These are phyloP conservation scores for Thielaviopsis punctulata DNA, from an alignment of 2,329 filamentous ascomycete species.

Conservation along the genomic window DNA sequence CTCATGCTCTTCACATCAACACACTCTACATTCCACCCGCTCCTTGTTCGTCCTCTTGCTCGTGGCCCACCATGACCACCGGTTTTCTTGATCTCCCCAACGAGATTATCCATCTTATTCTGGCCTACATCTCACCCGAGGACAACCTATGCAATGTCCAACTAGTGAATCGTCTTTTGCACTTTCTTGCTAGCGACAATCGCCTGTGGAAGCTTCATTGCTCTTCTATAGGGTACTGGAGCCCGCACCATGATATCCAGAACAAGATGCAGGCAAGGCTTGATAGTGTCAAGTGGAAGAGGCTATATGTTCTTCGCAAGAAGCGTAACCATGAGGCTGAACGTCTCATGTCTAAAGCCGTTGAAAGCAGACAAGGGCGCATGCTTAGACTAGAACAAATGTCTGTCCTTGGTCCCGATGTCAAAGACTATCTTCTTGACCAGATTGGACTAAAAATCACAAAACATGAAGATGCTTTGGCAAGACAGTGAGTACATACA, in stretches of 20 bases:
- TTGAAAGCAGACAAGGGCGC: slow-evolving; percentile 53
- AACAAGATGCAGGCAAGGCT: slow-evolving; percentile 36
- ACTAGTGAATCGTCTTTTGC: slow-evolving; percentile 43
- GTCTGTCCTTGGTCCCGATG: slow-evolving; percentile 62
- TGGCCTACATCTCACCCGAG: slow-evolving; percentile 43
- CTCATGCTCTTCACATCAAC: not conserved
- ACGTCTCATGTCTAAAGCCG: slow-evolving; percentile 45
- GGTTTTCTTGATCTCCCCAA: slow-evolving; percentile 42
- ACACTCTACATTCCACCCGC: not conserved
- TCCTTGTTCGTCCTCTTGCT: not conserved
- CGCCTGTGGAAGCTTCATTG: slow-evolving; percentile 73
- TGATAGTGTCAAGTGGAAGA: slow-evolving; percentile 55
- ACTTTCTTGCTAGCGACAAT: slow-evolving; percentile 49
- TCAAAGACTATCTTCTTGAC: slow-evolving; percentile 63
- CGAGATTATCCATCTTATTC: slow-evolving; percentile 69
- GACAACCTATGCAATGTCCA: slow-evolving; percentile 33
- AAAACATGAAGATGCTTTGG: slow-evolving; percentile 51
- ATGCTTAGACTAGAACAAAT: slow-evolving; percentile 55
- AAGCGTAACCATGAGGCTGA: slow-evolving; percentile 34
- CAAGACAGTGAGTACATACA: slow-evolving; percentile 37
- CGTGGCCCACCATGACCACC: slow-evolving; percentile 1
- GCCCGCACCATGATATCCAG: slow-evolving; percentile 41
- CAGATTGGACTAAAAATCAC: slow-evolving; percentile 44
- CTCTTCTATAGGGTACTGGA: slow-evolving; percentile 57
- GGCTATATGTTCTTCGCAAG: slow-evolving; percentile 41